Base-by-base conservation (phyloP, 1,284 basidiomycete species). In the Microbotryum silenes-acaulis region DNA sequence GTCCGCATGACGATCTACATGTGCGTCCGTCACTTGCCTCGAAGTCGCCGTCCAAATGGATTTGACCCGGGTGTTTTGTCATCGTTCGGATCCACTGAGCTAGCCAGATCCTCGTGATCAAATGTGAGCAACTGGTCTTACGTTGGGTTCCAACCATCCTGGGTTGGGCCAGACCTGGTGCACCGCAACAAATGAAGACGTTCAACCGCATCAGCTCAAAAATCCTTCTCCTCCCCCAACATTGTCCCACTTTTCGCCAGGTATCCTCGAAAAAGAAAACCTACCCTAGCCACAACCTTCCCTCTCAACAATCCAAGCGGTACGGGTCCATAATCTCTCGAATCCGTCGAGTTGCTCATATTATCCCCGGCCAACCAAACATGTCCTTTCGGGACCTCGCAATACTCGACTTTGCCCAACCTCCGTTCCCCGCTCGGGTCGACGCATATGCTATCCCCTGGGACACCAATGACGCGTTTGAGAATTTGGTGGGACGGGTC, bases 361-460 rank as follows among this genome's bases (percentile, higher is more conserved):
- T 98, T 98, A 78, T 98, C 94, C 16, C 94, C 94, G 31, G 81
- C 82, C 50, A 96, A 79, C 93, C 93, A 98, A n/a, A 97, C 73
- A 67, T 74, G 74, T 0, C 77, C 75, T 50, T 64, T 72, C 37
- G 72, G 73, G 4, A 76, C 70, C 21, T 68, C 67, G 6, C 73
- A 70, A 66, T 69, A 72, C 61, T 59, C 66, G 46, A 50, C 60
- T 51, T 33, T 31, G 51, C 20, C 33, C 51, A 56, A 60, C 29
- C 51, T 42, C 47, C 59, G 31, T 61, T 66, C 48, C 77, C 81
- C 14, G 81, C 82, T 25, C 80, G 93, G 79, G 65, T 97, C 91
- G 31, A 94, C 84, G 66, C 90, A 91, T 27, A 97, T 75, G 23
- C 87, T 78, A 74, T 98, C 94, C 2, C 94, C 94, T 23, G 90